Conservation (phyloP, 768 basidiomycete genomes). For the Saitozyma sp. region DNA sequence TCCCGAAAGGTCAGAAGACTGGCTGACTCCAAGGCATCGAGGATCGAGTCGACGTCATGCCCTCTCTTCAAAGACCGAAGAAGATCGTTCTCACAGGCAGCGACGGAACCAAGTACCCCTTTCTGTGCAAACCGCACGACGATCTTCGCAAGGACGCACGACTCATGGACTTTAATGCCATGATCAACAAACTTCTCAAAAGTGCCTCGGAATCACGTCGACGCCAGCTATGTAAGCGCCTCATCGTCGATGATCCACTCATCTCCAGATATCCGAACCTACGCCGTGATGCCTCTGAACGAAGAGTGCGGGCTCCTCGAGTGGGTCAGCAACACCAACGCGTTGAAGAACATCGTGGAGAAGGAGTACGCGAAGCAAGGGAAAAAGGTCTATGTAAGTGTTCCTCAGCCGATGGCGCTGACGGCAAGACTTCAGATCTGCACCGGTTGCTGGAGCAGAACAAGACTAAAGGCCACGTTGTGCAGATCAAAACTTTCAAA, state of each 20-base stretch:
- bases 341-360: conserved; percentile 72
- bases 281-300: conserved; percentile 96
- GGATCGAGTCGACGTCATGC: conserved; percentile 80
- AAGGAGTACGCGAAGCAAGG: conserved; percentile 65
- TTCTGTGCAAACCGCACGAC: conserved; percentile 95
- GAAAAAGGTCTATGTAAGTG: conserved; percentile 59
- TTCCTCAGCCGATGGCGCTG: background rate
- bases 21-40: conserved; percentile 66
- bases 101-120: conserved; percentile 81
- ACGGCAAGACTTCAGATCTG: conserved; percentile 47
- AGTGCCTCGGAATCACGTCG: conserved; percentile 89
- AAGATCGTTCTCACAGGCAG: conserved; percentile 82
- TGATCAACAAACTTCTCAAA: conserved; percentile 94
- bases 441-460: conserved; percentile 42
- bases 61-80: conserved; percentile 82
- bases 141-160: conserved; percentile 96
- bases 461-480: conserved; percentile 25
- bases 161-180: conserved; percentile 95
- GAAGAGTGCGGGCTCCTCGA: conserved; percentile 97
- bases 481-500: conserved; percentile 47
- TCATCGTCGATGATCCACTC: background rate
- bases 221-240: conserved; percentile 76
- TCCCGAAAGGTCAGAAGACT: background rate
- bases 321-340: conserved; percentile 94
- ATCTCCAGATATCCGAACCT: conserved; percentile 81